Evolutionary conservation across 2,329 filamentous ascomycete genomes (phyloP).

Genomic region (Gnomoniopsis sp.): DNA sequence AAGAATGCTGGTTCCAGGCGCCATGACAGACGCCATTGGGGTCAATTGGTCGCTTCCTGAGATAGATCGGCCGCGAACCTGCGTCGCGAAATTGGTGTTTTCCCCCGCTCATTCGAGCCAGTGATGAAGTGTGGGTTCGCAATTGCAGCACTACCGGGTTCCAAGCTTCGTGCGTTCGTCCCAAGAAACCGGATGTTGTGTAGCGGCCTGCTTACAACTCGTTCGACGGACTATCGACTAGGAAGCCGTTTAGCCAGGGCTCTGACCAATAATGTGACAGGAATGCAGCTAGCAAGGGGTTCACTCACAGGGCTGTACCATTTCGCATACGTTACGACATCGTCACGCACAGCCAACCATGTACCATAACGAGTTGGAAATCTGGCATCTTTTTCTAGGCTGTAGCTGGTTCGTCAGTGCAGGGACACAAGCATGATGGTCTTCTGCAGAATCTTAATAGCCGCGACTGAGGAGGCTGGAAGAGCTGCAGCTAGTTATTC

Average conservation of each 20-base stretch:
- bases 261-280: not conserved
- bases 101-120: not conserved
- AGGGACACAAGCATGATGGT: not conserved
- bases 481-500: not conserved
- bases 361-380: not conserved
- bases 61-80: not conserved
- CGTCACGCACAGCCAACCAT: conserved; percentile 4
- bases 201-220: not conserved
- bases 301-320: conserved; percentile 1
- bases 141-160: not conserved
- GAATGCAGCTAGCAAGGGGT: not conserved
- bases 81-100: not conserved
- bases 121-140: not conserved
- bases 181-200: not conserved
- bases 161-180: not conserved
- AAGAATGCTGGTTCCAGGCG: not conserved
- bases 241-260: not conserved
- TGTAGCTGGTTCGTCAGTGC: not conserved
- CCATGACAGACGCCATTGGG: not conserved
- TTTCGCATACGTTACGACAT: not conserved
- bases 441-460: too few relatives aligned
- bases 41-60: not conserved
- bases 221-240: not conserved
- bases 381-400: not conserved
- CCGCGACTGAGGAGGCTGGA: not conserved